phyloP scores from a whole-genome alignment of 371 early-diverging fungal genomes.

The Haplosporangium sp. region DNA sequence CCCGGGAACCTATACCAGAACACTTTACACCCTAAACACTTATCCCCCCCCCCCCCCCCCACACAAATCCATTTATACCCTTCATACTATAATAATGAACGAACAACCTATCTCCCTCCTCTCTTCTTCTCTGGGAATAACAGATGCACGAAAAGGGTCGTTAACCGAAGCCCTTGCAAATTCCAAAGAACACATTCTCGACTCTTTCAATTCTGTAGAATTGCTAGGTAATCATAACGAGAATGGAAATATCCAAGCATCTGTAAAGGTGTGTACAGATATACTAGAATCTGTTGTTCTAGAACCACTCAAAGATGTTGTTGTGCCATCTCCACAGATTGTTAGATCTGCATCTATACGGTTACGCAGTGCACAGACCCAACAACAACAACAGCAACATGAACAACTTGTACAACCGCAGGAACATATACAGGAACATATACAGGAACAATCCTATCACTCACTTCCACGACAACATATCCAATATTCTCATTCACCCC shows the following conservation, averaged over 20 bases:
- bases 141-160: background rate
- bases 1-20: no score
- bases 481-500: conserved; percentile 21
- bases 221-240: background rate
- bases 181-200: background rate
- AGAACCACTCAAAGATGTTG: background rate
- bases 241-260: background rate
- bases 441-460: background rate
- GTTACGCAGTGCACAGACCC: background rate
- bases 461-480: conserved; percentile 21
- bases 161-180: background rate
- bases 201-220: background rate
- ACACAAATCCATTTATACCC: background rate
- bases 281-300: background rate
- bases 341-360: background rate
- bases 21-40: no score
- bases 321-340: background rate
- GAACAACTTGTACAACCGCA: no score
- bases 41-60: no score
- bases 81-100: background rate
- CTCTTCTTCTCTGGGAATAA: background rate
- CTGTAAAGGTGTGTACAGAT: conserved; percentile 4
- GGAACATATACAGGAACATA: background rate
- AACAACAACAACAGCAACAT: no score
- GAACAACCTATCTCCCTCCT: background rate